Base-by-base conservation (phyloP, 2,329 filamentous ascomycete species). In the Helminthosporium solani region DNA sequence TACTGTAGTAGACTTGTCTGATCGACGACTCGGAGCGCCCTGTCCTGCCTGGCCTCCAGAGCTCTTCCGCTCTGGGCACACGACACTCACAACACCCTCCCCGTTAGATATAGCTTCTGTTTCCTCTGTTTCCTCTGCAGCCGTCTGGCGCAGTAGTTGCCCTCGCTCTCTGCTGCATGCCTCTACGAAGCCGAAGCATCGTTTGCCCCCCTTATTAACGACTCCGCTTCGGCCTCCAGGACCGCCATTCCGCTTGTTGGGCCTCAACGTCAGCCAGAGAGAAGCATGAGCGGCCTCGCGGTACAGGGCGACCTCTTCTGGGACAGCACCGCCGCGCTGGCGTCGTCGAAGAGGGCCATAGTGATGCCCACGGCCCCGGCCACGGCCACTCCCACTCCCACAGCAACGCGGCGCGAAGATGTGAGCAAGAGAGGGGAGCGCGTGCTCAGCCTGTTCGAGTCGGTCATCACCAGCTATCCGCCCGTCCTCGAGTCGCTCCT, bases 401-500 rank as follows among this genome's bases (percentile, higher is more conserved):
- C 36, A 12, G 31, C 36, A n/a, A 23, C 20, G 12, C 16, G 30
- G 3, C 25, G 33, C 33, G 43, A 50, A n/a, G 23, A 49, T 40
- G 50, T 40, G 18, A 44, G 37, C 34, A 45, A 44, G 16, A 16
- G 42, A 36, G 37, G 43, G 37, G 15, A 12, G 41, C 39, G 49
- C 46, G 2, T 36, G 47, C 64, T 69, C 53, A 68, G 62, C 54
- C 61, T 60, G 40, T 80, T 83, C 60, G 80, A 83, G 64, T 66
- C 74, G 54, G 67, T 82, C 53, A 63, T 83, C 52, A 79, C 78
- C 39, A 74, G 77, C 16, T 78, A 82, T 62, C 75, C 78, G 25
- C 80, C 81, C 37, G 74, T 83, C 48, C 71, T 83, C 49, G 80
- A 82, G 62, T 82, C 79, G 33, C 73, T 84, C 19, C 73, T 83